Conservation (phyloP, 1,284 basidiomycete species). For the Trichosporon asahii region DNA sequence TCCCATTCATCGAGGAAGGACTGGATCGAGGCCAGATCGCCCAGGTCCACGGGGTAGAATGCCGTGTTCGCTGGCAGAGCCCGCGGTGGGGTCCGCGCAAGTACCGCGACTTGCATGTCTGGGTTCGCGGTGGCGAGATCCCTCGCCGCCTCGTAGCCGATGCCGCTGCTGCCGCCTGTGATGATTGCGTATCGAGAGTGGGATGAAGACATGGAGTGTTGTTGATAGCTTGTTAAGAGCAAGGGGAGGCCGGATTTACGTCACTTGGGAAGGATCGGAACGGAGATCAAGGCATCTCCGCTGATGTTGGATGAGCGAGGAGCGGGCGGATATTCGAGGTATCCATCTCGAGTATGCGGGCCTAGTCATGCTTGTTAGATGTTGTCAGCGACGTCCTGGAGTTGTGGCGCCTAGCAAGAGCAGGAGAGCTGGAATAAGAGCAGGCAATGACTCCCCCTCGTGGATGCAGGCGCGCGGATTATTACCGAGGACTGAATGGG, state of each 20-base stretch:
- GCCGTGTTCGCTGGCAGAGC: constrained; percentile 20
- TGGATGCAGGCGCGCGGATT: too few relatives aligned
- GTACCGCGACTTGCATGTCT: constrained; percentile 25
- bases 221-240: background rate
- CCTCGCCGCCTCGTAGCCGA: constrained; percentile 27
- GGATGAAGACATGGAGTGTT: background rate
- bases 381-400: too few relatives aligned
- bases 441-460: too few relatives aligned
- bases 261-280: background rate
- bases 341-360: too few relatives aligned
- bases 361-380: too few relatives aligned
- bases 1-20: constrained; percentile 11
- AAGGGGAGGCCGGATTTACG: background rate
- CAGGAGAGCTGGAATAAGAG: too few relatives aligned
- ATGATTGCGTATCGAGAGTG: constrained; percentile 10
- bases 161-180: constrained; percentile 22
- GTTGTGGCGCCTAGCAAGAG: too few relatives aligned
- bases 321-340: too few relatives aligned
- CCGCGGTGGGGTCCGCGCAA: constrained; percentile 23
- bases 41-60: constrained; percentile 15
- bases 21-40: constrained; percentile 2
- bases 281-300: background rate
- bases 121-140: constrained; percentile 19
- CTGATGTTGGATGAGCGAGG: too few relatives aligned
- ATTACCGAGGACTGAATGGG: too few relatives aligned